Base-by-base conservation (phyloP, 2,329 filamentous ascomycete species). In the Xylaria sp. region DNA sequence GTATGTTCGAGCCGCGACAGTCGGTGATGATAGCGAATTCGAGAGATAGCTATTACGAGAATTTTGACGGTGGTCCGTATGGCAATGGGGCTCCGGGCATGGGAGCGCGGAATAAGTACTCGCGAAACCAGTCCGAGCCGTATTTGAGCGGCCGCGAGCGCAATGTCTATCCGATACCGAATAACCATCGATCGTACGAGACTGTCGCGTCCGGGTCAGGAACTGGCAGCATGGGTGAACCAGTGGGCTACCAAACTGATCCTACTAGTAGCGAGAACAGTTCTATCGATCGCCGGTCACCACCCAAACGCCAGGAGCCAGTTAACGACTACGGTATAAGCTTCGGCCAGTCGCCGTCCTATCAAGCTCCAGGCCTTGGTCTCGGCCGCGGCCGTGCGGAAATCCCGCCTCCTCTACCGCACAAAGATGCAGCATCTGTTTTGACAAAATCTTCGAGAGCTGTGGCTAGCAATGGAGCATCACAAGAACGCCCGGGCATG, bases 221-320 rank as follows among this genome's bases (percentile, higher is more conserved):
- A 26, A 92, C 90, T 76, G 92, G 90, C 59, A 92, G 88, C 73
- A 89, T 90, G 71, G 89, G 83, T 63, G 94, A 97, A 66, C 90
- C 90, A 13, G 90, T 88, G 77, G 90, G 90, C 65, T 94, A 96
- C 79, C 90, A 91, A 72, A 97, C 93, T 68, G 94, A 97, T 77
- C 94, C 93, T 49, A 83, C 87, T 65, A 96, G 92, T 82, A 97
- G 94, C 77, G 92, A 97, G 77, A 97, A 97, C 81, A 97, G 93
- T 82, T 97, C 93, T 1, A 88, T 97, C 74, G 93, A 97, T 77
- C 90, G 93, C 70, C 83, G 90, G 28, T 87, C 89, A 60, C 83
- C 84, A 5, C 82, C 84, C 42, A 87, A 87, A 74, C 86, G 84
- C 31, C 77, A 79, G 66, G 86, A 89, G 58, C 85, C 86, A 7